A percentile compares a stretch with the other conserved stretches of the same genome.
phyloP scores from a whole-genome alignment of 1,284 basidiomycete genomes.

The Volvariella volvacea region DNA sequence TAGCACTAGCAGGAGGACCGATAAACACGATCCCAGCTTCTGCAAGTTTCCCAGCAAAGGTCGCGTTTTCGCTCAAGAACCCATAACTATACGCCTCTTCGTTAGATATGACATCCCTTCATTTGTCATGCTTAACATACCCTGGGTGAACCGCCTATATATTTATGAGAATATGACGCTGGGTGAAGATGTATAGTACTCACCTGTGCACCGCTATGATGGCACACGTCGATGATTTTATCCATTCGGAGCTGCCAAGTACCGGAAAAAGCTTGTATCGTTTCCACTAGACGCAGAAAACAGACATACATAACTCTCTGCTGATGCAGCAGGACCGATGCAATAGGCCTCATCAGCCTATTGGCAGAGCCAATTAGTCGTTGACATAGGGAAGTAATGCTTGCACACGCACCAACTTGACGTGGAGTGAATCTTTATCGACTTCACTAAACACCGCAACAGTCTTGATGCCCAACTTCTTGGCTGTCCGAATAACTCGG shows the following conservation, averaged over 20 bases:
- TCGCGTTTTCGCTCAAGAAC: conserved; percentile 90
- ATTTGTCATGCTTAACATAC: conserved; percentile 22
- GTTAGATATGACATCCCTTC: not conserved
- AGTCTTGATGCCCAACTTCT: conserved; percentile 80
- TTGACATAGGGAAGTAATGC: not conserved
- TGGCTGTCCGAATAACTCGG: conserved; percentile 87
- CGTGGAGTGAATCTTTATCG: conserved; percentile 76
- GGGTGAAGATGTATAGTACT: conserved; percentile 14
- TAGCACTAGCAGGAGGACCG: conserved; percentile 90
- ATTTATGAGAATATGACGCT: not conserved
- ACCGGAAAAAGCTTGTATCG: too few relatives aligned
- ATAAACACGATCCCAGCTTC: conserved; percentile 92
- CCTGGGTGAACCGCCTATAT: conserved; percentile 83
- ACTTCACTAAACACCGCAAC: conserved; percentile 89
- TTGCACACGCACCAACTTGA: conserved; percentile 49
- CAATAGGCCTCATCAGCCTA: conserved; percentile 95
- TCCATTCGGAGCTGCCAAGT: conserved; percentile 79
- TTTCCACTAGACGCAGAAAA: too few relatives aligned
- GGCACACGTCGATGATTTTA: conserved; percentile 82
- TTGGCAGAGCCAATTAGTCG: conserved; percentile 1
- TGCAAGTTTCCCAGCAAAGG: conserved; percentile 81
- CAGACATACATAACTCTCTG: conserved; percentile 78
- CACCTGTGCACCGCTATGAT: conserved; percentile 78
- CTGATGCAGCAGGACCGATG: conserved; percentile 84
- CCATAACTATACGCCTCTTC: conserved; percentile 65